Conservation (phyloP, 768 basidiomycete genomes). For the Rhodosporidiobolus sp. region DNA sequence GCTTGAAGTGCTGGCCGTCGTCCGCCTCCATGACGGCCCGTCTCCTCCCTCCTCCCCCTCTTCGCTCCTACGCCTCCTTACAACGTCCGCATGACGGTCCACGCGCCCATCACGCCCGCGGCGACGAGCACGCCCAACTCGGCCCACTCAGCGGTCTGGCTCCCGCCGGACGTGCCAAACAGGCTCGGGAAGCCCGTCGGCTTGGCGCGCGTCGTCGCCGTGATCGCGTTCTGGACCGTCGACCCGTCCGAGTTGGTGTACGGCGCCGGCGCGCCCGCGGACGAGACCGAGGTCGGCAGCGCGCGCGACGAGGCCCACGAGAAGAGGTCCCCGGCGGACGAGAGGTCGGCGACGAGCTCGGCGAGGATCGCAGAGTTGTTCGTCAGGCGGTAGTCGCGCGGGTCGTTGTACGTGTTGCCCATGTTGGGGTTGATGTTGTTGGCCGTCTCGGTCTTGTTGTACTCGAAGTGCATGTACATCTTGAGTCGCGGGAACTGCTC, state of each 20-base stretch:
- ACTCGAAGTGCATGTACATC: conserved; percentile 47
- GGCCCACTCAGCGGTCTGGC: conserved; percentile 29
- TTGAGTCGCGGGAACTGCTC: conserved; percentile 43
- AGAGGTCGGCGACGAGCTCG: conserved; percentile 36
- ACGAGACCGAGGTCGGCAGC: conserved; percentile 35
- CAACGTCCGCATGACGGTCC: conserved; percentile 37
- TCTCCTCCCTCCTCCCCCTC: no score
- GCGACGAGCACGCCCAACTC: conserved; percentile 33
- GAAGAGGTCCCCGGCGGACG: conserved; percentile 32
- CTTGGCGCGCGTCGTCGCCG: conserved; percentile 33
- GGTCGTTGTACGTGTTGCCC: conserved; percentile 25
- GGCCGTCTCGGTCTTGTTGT: conserved; percentile 44
- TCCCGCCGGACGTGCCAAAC: conserved; percentile 35
- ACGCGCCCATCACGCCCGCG: conserved; percentile 29
- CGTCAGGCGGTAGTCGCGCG: conserved; percentile 43
- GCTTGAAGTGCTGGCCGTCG: no score
- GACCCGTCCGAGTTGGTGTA: conserved; percentile 34
- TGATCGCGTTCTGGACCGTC: conserved; percentile 33
- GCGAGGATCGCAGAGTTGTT: conserved; percentile 40
- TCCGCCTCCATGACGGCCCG: no score
- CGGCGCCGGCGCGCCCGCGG: conserved; percentile 26
- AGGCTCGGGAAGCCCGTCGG: conserved; percentile 39
- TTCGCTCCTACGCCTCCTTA: background rate
- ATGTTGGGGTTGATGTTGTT: background rate
- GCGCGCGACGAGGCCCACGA: conserved; percentile 39